Evolutionary conservation across 495 filamentous ascomycete genomes (phyloP), one percentile per base, ranked within the genome.

Genomic region (Tirmania nivea): DNA sequence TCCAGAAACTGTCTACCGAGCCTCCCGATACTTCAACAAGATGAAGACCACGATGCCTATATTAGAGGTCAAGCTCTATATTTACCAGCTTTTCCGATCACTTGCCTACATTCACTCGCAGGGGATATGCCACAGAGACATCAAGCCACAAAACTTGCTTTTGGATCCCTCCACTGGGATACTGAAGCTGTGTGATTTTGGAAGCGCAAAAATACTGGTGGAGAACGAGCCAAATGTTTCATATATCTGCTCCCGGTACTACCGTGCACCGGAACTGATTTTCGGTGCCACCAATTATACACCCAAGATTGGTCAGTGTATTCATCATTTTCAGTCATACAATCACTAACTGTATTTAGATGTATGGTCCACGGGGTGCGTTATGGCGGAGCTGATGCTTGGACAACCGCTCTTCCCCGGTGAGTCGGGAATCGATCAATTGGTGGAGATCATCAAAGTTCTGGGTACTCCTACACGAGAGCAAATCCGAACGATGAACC

Each of bases 1-100:
- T 50, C 92, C 92, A 10, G 90, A 96, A 71, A 96, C 90, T 0
- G 92, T 99, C 36, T 99, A 96, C 67, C 78, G 92, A 55, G 92
- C 90, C n/a, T 96, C 90, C 47, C 77, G 90, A 50, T 95, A 94
- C 70, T 99, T 96, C 76, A 95, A 93, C 73, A 99, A 96, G 73
- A 78, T 96, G 78, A 99, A 99, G 77, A 94, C 90, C 7, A 95
- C 92, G 14, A 99, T 99, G 90, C 90, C 90, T 21, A 94, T 86
- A 66, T 75, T 99, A 52, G 90, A 96, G 67, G 86, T 96, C 63
- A 99, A 99, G 70, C 81, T 99, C 50, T 99, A 95, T 73, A 96
- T 94, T 66, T 99, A 99, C 69, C 90, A 99, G 71, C 80, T 99
- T 34, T 99, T 99, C 76, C 80, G 90, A 56, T 94, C 90, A 37